These are phyloP conservation scores for Dictyostelium intermedium DNA, from an alignment of 78 protist species.

Conservation along the genomic window DNA sequence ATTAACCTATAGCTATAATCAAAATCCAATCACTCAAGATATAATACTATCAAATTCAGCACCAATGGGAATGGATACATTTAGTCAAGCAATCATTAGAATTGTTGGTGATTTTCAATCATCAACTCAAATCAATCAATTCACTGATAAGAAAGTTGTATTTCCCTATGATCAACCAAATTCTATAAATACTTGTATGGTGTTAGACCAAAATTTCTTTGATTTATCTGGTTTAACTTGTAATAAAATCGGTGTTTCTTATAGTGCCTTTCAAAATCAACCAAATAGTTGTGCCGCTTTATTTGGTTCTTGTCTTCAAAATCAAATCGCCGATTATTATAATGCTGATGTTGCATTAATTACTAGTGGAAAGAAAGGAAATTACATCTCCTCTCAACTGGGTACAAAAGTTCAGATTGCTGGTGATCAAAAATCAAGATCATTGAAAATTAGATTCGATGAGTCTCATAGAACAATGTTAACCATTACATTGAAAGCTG, in stretches of 20 bases:
- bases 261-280: constrained; percentile 38
- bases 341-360: neutral
- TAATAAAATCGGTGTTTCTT: constrained; percentile 22
- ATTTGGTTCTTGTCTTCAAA: neutral
- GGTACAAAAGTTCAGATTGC: neutral
- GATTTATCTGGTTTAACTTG: neutral
- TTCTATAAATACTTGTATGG: neutral
- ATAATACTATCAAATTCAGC: neutral
- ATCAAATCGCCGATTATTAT: constrained; percentile 11
- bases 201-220: neutral
- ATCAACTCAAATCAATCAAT: neutral
- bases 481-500: neutral
- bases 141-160: neutral
- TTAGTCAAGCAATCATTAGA: neutral
- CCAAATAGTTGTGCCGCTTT: constrained; percentile 23
- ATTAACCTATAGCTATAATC: neutral
- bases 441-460: neutral
- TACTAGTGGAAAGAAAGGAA: neutral
- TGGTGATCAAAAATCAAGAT: neutral
- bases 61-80: neutral
- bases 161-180: neutral
- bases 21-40: neutral
- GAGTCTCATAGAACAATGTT: neutral
- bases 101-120: constrained; percentile 29
- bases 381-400: neutral